Base-by-base conservation (phyloP, 768 basidiomycete genomes). In the Pleurotus sapidus region DNA sequence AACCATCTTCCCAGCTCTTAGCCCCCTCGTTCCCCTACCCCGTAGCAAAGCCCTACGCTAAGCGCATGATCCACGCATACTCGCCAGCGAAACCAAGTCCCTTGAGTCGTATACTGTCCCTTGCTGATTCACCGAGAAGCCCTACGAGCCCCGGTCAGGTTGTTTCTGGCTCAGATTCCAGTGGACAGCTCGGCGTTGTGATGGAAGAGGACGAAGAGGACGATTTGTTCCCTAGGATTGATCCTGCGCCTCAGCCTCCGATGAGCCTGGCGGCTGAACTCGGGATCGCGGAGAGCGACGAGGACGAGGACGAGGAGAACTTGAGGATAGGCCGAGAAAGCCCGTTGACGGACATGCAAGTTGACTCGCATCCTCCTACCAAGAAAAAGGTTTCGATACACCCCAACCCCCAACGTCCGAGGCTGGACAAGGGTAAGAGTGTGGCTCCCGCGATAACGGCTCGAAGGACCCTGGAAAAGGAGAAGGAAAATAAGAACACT, bases 21-120 rank as follows among this genome's bases (percentile, higher is more conserved):
- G 49, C 72, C n/a, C 74, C 70, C 24, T 76, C 68, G n/a, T 54
- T 40, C 15, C 76, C 81, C 1, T 90, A 88, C 72, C 88, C 88
- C 0, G 72, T 87, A 46, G 87, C 88, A 1, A 91, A 89, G 64
- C 88, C 90, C 9, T 73, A 86, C 49, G 86, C 82, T 1, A 71
- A 77, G 55, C 83, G 79, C 56, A 89, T 90, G 86, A 77, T 82
- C 3, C 91, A 93, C 60, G 89, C 90, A 0, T 93, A 93, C 60
- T 92, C 91, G 0, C 91, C 91, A 25, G 86, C 76, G 2, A 87
- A 84, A 67, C 91, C 91, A 0, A 91, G 89, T 60, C 91, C 91
- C 2, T 76, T 93, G 30, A 91, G 88, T 59, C 81, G 90, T 9
- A 91, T 93, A 54, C 76, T 92, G 20, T 83, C 86, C 84, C 75